Evolutionary conservation across 2,329 filamentous ascomycete genomes (phyloP).

Genomic region (Scorias spongiosa): DNA sequence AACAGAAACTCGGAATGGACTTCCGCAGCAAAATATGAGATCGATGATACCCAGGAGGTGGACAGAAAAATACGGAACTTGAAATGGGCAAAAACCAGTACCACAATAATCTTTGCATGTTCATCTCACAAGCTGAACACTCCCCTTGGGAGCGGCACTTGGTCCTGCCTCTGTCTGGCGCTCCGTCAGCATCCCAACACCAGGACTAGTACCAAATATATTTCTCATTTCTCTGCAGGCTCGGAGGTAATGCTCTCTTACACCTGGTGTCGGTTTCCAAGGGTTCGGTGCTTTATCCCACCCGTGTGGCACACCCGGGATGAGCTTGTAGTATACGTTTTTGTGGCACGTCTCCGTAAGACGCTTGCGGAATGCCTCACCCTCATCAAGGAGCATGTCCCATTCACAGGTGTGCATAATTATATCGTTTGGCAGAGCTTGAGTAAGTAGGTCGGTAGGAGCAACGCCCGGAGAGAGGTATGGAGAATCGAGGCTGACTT

Average conservation of each 20-base stretch:
- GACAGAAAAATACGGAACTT: too few species aligned
- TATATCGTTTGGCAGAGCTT: constrained; percentile 42
- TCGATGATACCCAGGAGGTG: too few species aligned
- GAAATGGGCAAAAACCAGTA: too few species aligned
- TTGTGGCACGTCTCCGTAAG: constrained; percentile 33
- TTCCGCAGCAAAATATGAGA: too few species aligned
- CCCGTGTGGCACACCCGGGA: constrained; percentile 44
- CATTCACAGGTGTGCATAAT: constrained; percentile 50
- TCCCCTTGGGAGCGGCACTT: constrained; percentile 10
- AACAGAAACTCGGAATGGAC: too few species aligned
- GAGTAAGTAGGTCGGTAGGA: constrained; percentile 35
- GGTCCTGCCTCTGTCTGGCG: constrained; percentile 2
- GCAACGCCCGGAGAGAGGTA: constrained; percentile 46
- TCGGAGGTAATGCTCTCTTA: constrained; percentile 38
- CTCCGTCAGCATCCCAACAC: constrained; percentile 1
- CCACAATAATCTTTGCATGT: too few species aligned
- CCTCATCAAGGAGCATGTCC: constrained; percentile 52
- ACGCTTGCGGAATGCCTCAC: constrained; percentile 44
- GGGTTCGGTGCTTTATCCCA: constrained; percentile 56
- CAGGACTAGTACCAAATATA: constrained; percentile 28
- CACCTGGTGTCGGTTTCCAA: constrained; percentile 34
- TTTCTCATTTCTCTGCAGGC: constrained; percentile 39
- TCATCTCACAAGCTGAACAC: constrained; percentile 9
- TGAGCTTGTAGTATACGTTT: constrained; percentile 42
- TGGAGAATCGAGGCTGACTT: constrained; percentile 38